Base-by-base conservation (phyloP, 208 protist species). In the Angomonas desouzai region DNA sequence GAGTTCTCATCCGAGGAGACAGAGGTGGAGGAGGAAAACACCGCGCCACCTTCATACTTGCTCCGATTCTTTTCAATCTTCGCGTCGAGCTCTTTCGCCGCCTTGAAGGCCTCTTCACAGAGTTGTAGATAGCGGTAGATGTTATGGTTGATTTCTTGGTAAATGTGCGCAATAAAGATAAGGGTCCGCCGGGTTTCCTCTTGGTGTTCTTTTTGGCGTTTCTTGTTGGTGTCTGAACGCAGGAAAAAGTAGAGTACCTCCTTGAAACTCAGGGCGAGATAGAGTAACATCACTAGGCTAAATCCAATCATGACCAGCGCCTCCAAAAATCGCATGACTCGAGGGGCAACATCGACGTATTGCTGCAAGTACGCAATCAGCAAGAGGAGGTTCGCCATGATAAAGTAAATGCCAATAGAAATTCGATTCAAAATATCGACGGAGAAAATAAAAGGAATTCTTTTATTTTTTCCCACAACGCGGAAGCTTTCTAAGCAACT, bases 301-400 rank as follows among this genome's bases (percentile, higher is more conserved):
- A 73, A 68, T 45, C 55, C 56, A 16, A 68, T 59, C 10, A 68
- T 28, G 18, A 73, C 48, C 3, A 73, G 33, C 2, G 55, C 53
- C 6, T 47, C 34, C 10, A 73, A 20, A 29, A 73, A 61, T 1
- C 32, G 40, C 45, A 13, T 20, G 0, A 58, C 56, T 9, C 20
- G 16, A 18, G 3, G 7, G 0, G 30, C 29, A n/a, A 64, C 22
- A 27, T n/a, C 61, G 1, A 61, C 30, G 13, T 55, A 38, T 33
- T 53, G 25, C n/a, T 48, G 23, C 11, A 68, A n/a, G 48, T 62
- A 68, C 3, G 62, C 56, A 22, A 55, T 28, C 23, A 73, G 51
- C 2, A 73, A 55, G 7, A 67, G 25, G 16, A 64, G 25, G 34
- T 67, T 72, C 6, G 51, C 59, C 22, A 62, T 67, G 1, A 72